phyloP scores from a whole-genome alignment of 148 eudicot species.

The Camellia lanceoleosa region DNA sequence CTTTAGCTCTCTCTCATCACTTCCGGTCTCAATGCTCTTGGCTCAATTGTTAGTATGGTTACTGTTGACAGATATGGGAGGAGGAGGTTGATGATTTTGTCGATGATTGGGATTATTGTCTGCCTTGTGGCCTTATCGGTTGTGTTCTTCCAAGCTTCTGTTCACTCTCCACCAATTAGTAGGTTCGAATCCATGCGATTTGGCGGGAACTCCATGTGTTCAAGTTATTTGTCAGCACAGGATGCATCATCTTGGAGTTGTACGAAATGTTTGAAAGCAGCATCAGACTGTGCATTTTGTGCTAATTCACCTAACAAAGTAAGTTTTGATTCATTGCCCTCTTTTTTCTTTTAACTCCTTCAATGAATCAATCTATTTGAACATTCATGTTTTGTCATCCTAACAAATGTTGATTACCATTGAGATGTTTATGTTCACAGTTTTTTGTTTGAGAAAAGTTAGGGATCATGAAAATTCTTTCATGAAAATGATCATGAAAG shows the following conservation, averaged over 20 bases:
- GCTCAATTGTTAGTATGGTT: constrained; percentile 63
- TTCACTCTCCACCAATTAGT: constrained; percentile 45
- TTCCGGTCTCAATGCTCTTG: constrained; percentile 74
- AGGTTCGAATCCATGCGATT: constrained; percentile 41
- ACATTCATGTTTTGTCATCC: neutral
- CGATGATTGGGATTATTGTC: constrained; percentile 60
- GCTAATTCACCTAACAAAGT: constrained; percentile 47
- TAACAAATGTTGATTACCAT: neutral
- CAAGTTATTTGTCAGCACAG: constrained; percentile 31
- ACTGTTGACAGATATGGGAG: constrained; percentile 79
- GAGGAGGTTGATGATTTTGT: constrained; percentile 67
- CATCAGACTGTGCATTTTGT: constrained; percentile 62
- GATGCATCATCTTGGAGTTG: constrained; percentile 56
- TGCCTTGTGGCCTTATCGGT: constrained; percentile 47
- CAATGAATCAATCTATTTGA: neutral
- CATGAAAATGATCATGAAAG: no score
- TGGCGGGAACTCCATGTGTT: constrained; percentile 61
- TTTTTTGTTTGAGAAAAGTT: no score
- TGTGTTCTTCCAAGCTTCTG: constrained; percentile 48
- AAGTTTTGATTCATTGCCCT: constrained; percentile 8
- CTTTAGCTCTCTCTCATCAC: constrained; percentile 73
- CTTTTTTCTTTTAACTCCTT: neutral
- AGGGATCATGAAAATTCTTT: no score
- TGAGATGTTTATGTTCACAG: no score
- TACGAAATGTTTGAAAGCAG: constrained; percentile 58